phyloP scores from a whole-genome alignment of 192 early-diverging fungal species.

The Entrophospora sp. region DNA sequence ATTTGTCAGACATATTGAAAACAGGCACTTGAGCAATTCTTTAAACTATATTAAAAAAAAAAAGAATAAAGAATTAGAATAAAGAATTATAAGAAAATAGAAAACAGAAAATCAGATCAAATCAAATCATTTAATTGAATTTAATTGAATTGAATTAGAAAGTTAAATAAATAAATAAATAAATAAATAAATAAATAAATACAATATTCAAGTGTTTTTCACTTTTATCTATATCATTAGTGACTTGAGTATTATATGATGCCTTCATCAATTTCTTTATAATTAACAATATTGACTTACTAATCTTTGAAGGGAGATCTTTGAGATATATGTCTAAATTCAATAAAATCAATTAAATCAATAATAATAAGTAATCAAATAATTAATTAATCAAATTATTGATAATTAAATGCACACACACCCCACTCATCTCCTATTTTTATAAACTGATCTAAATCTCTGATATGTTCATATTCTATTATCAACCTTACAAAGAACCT shows the following conservation, averaged over 20 bases:
- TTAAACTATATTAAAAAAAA: background rate
- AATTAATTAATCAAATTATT: background rate
- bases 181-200: background rate
- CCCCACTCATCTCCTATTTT: no score
- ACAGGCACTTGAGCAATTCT: background rate
- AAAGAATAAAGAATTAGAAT: no score
- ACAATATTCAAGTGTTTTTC: background rate
- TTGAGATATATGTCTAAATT: background rate
- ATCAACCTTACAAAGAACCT: background rate
- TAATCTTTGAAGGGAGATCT: background rate
- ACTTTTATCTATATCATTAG: background rate
- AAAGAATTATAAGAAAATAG: no score
- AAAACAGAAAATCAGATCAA: no score
- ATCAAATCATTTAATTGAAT: no score
- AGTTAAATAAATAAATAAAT: background rate
- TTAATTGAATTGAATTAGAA: background rate
- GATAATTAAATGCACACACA: background rate
- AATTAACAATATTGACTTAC: background rate
- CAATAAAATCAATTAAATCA: background rate
- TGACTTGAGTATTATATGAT: background rate
- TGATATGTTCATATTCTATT: background rate
- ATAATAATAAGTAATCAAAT: no score
- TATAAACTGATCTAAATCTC: background rate
- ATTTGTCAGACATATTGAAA: slow-evolving; percentile 1
- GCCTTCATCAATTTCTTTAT: background rate